phyloP scores from a whole-genome alignment of 352 stramenopile genomes.

The Phytophthora podocarpi region DNA sequence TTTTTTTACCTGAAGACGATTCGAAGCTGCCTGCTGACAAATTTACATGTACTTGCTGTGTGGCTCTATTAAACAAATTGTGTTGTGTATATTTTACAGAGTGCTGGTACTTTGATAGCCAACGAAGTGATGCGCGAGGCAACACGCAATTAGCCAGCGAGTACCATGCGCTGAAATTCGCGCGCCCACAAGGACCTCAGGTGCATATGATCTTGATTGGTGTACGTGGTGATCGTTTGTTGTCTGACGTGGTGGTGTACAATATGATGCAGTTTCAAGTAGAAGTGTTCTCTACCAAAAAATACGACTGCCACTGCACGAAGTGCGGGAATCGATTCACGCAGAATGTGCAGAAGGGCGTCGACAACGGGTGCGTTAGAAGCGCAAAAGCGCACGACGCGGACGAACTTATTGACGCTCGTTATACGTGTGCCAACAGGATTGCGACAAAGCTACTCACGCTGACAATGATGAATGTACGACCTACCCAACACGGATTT shows the following conservation, averaged over 20 bases:
- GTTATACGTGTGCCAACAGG: slow-evolving; percentile 23
- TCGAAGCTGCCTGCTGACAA: too few relatives aligned
- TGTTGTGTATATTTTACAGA: slow-evolving; percentile 34
- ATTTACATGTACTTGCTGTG: too few relatives aligned
- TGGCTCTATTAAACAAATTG: too few relatives aligned
- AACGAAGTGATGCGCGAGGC: slow-evolving; percentile 42
- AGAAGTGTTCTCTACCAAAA: slow-evolving; percentile 71
- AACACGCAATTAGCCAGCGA: slow-evolving; percentile 18
- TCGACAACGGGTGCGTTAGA: slow-evolving; percentile 67
- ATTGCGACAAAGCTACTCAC: slow-evolving; percentile 77
- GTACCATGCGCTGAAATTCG: slow-evolving; percentile 63
- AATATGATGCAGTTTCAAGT: slow-evolving; percentile 64
- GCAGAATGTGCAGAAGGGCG: slow-evolving; percentile 75
- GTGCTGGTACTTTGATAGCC: slow-evolving; percentile 82
- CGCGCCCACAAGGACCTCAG: slow-evolving; percentile 61
- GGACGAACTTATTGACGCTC: too few relatives aligned
- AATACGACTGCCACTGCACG: slow-evolving; percentile 59
- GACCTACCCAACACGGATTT: too few relatives aligned
- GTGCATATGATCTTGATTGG: slow-evolving; percentile 19
- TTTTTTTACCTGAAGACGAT: too few relatives aligned
- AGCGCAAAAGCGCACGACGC: too few relatives aligned
- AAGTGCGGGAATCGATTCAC: slow-evolving; percentile 53
- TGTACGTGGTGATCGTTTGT: too few relatives aligned
- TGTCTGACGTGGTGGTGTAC: neutral
- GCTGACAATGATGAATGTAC: slow-evolving; percentile 61